A percentile compares a stretch with the other conserved stretches of the same genome.
These are phyloP conservation scores for Suhomyces wounanorum DNA, from an alignment of 1,139 yeast genomes.

Conservation along the genomic window DNA sequence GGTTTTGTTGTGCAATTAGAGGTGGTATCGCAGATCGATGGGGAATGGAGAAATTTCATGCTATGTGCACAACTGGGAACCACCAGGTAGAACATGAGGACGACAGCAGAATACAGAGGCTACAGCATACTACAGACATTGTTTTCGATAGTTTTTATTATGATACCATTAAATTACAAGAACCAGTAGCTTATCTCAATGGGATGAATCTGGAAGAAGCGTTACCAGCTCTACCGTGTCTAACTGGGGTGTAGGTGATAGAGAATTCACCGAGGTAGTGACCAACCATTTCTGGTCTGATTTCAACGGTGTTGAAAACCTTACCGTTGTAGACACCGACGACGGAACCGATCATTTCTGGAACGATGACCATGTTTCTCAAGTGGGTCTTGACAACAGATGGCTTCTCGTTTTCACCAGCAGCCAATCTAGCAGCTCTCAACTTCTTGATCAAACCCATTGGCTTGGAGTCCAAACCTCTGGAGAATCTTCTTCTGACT, in stretches of 20 bases:
- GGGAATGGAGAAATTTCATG: not conserved
- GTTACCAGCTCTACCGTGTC: conserved; percentile 99
- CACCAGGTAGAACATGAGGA: too few species aligned
- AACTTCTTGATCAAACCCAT: conserved; percentile 97
- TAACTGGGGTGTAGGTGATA: conserved; percentile 98
- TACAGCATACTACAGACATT: not conserved
- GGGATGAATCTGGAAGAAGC: conserved; percentile 86
- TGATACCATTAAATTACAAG: conserved; percentile 20
- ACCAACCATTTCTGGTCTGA: conserved; percentile 99
- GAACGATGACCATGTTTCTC: conserved; percentile 98
- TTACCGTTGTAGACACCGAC: conserved; percentile 99
- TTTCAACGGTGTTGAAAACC: conserved; percentile 98
- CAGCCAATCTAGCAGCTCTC: conserved; percentile 94
- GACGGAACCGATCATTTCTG: conserved; percentile 99
- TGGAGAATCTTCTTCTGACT: conserved; percentile 99
- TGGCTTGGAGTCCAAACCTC: conserved; percentile 96
- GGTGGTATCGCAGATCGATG: not conserved
- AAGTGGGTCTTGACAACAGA: conserved; percentile 98
- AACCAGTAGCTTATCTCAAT: conserved; percentile 39
- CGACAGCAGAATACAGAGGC: too few species aligned
- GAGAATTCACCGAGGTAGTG: conserved; percentile 99
- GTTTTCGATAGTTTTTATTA: conserved; percentile 10
- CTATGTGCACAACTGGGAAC: not conserved
- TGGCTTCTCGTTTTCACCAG: conserved; percentile 96
- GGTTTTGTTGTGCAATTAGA: not conserved